These are phyloP conservation scores for Microdochium bolleyi DNA, from an alignment of 2,329 filamentous ascomycete genomes.

Conservation along the genomic window DNA sequence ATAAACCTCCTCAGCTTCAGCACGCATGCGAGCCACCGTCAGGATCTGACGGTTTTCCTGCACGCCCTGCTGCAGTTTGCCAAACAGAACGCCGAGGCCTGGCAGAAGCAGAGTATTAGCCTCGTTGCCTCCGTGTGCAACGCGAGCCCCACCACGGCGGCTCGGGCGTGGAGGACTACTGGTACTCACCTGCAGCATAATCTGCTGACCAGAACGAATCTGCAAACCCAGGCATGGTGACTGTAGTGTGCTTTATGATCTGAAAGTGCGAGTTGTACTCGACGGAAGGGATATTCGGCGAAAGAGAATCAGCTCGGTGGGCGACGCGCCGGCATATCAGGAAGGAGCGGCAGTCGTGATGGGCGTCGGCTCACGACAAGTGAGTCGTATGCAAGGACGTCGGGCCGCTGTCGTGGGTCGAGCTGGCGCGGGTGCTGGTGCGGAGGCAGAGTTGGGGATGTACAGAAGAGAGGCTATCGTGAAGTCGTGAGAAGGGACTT, in stretches of 20 bases:
- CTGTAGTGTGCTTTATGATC: not conserved
- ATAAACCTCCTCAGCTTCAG: slow-evolving; percentile 90
- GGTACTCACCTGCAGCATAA: slow-evolving; percentile 75
- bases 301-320: not conserved
- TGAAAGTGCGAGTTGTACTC: not conserved
- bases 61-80: slow-evolving; percentile 93
- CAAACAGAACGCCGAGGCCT: slow-evolving; percentile 88
- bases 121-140: not conserved
- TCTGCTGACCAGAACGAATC: slow-evolving; percentile 98
- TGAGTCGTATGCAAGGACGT: not conserved
- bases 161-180: no score
- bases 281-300: not conserved
- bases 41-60: slow-evolving; percentile 92
- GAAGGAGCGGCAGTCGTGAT: not conserved
- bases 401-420: no score
- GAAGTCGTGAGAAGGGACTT: not conserved
- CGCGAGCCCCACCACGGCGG: not conserved
- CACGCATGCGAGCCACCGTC: slow-evolving; percentile 85
- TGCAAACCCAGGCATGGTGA: slow-evolving; percentile 76
- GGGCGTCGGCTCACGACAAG: not conserved
- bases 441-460: not conserved
- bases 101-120: not conserved
- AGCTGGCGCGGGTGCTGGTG: not conserved
- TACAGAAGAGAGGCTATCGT: not conserved
- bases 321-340: not conserved